These are phyloP conservation scores for Neurospora crassa DNA, from an alignment of 2,329 filamentous ascomycete species.

Conservation along the genomic window DNA sequence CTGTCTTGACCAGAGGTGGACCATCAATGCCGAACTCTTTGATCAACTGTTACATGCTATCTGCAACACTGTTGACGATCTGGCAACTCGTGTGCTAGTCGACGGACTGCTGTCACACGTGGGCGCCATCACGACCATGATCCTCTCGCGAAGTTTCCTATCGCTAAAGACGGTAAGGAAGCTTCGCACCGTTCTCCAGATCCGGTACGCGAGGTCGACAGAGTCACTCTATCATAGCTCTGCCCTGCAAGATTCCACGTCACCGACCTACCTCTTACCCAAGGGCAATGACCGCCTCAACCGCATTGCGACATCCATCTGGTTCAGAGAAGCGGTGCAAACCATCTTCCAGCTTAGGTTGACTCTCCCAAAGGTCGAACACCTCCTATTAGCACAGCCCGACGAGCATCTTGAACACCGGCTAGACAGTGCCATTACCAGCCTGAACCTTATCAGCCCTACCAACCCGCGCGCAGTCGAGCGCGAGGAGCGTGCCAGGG, in stretches of 20 bases:
- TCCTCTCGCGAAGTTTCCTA: conserved; percentile 5
- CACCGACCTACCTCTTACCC: neutral
- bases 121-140: conserved; percentile 11
- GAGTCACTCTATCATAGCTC: neutral
- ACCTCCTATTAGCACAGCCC: neutral
- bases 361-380: neutral
- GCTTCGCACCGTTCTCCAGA: conserved; percentile 10
- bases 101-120: conserved; percentile 22
- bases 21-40: conserved; percentile 24
- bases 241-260: neutral
- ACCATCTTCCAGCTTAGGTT: neutral
- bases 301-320: conserved; percentile 9
- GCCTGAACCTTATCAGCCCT: neutral
- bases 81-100: conserved; percentile 25
- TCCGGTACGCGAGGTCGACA: conserved; percentile 8
- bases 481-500: neutral
- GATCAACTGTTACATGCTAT: conserved; percentile 32
- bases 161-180: conserved; percentile 1
- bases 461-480: neutral
- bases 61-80: conserved; percentile 28
- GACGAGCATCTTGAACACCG: neutral
- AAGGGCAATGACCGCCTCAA: neutral
- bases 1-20: conserved; percentile 27
- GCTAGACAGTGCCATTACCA: conserved; percentile 3
- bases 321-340: conserved; percentile 6